These are phyloP conservation scores for Penicillium macrosclerotiorum DNA, from an alignment of 495 filamentous ascomycete species.

Conservation along the genomic window DNA sequence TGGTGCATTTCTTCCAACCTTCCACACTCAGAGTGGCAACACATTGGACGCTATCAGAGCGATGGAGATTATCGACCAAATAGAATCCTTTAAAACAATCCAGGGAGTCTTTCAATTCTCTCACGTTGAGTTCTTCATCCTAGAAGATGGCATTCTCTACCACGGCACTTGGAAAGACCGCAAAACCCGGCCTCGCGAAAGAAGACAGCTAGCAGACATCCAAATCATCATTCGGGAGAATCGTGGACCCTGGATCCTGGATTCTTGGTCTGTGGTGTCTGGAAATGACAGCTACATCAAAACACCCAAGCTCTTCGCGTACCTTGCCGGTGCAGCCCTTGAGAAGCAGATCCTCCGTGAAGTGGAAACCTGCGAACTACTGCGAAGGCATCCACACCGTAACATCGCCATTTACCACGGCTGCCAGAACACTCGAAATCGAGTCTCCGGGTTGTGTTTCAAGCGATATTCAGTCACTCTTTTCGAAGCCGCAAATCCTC, in stretches of 20 bases:
- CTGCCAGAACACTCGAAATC: background rate
- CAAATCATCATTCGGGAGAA: too few species aligned
- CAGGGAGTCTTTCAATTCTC: background rate
- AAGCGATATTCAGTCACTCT: constrained; percentile 35
- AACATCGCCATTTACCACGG: background rate
- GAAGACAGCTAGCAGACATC: too few species aligned
- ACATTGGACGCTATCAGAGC: too few species aligned
- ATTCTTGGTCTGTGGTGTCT: too few species aligned
- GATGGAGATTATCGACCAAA: background rate
- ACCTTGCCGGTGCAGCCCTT: background rate
- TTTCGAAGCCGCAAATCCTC: constrained; percentile 27
- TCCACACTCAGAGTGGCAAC: too few species aligned
- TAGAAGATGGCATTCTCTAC: background rate
- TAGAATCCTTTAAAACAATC: background rate
- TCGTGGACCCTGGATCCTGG: too few species aligned
- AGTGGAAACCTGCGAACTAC: background rate
- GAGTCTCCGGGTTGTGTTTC: constrained; percentile 36
- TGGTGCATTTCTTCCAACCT: too few species aligned
- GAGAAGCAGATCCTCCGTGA: background rate
- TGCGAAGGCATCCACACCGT: background rate
- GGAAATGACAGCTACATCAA: background rate
- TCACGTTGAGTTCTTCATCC: background rate
- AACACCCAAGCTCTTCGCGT: background rate
- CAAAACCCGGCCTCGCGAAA: too few species aligned
- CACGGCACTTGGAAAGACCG: background rate